Evolutionary conservation across 1,284 basidiomycete species (phyloP).

Genomic region (Ustilago curta): DNA sequence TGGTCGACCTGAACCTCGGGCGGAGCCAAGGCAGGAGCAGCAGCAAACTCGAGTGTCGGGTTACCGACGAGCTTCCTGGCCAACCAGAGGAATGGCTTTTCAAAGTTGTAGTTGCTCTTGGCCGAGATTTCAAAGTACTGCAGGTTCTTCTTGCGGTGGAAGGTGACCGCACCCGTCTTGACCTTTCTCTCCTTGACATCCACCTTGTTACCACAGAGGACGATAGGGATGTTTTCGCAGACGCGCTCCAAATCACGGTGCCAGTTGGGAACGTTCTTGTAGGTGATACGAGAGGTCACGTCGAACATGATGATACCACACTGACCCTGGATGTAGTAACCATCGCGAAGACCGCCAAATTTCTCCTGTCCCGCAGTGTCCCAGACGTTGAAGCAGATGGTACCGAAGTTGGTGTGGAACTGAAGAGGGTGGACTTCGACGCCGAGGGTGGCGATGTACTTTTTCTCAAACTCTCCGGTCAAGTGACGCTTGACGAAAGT

Average conservation of each 20-base stretch:
- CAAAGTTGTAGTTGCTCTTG: constrained; percentile 99
- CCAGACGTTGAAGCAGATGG: constrained; percentile 99
- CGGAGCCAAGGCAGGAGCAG: constrained; percentile 93
- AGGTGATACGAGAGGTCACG: constrained; percentile 99
- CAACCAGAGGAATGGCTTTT: constrained; percentile 99
- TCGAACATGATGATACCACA: constrained; percentile 99
- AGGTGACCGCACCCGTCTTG: constrained; percentile 97
- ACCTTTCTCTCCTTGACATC: constrained; percentile 99
- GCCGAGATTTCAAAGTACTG: constrained; percentile 99
- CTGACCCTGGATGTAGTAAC: constrained; percentile 76
- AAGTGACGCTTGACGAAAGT: constrained; percentile 82
- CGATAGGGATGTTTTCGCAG: constrained; percentile 99
- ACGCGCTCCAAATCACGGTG: constrained; percentile 99
- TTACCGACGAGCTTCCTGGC: constrained; percentile 98
- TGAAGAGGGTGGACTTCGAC: constrained; percentile 96
- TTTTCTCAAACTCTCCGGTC: constrained; percentile 99
- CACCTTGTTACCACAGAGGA: constrained; percentile 99
- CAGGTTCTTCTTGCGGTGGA: constrained; percentile 99
- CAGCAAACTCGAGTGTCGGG: constrained; percentile 90
- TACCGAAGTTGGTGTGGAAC: constrained; percentile 98
- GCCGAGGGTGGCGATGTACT: constrained; percentile 99
- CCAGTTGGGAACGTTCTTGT: constrained; percentile 99
- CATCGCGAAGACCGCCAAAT: constrained; percentile 74
- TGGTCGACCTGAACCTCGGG: constrained; percentile 91
- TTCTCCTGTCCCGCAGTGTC: constrained; percentile 99